Conservation (phyloP, 208 protist species). For the Spongospora subterranea region DNA sequence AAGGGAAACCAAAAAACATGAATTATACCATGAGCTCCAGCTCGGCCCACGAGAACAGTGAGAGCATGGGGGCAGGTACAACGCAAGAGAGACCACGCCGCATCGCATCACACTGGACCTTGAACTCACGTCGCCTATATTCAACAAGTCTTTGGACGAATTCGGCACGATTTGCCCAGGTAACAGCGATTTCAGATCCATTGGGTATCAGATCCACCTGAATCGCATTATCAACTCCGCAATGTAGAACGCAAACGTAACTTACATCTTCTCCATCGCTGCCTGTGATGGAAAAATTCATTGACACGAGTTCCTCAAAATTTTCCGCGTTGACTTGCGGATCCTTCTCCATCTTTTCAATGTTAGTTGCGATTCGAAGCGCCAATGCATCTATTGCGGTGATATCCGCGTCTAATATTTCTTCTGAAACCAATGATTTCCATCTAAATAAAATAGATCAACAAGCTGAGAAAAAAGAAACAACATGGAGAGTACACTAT, state of each 20-base stretch:
- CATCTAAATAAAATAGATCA: slow-evolving; percentile 13
- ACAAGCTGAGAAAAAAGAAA: neutral
- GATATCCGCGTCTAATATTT: slow-evolving; percentile 10
- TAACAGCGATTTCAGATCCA: slow-evolving; percentile 33
- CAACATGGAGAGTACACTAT: slow-evolving; percentile 57
- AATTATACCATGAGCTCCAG: slow-evolving; percentile 19
- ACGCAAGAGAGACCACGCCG: neutral
- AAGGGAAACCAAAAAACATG: neutral
- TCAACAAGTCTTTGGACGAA: slow-evolving; percentile 52
- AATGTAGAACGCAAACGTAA: neutral
- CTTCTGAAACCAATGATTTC: slow-evolving; percentile 45
- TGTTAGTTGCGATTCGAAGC: slow-evolving; percentile 11
- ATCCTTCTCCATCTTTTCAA: slow-evolving; percentile 19
- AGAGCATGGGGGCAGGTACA: slow-evolving; percentile 40
- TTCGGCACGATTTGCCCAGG: slow-evolving; percentile 28
- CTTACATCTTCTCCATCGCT: slow-evolving; percentile 32
- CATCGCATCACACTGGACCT: slow-evolving; percentile 55
- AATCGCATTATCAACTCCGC: neutral
- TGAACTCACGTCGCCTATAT: slow-evolving; percentile 46
- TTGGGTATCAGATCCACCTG: slow-evolving; percentile 44
- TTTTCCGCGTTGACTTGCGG: neutral
- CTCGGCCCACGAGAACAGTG: slow-evolving; percentile 19
- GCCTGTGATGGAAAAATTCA: slow-evolving; percentile 3
- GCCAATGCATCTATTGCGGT: slow-evolving; percentile 29
- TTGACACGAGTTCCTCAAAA: slow-evolving; percentile 46